A percentile compares a stretch with the other conserved stretches of the same genome.
These are phyloP conservation scores for Astragalus membranaceus DNA, from an alignment of 306 rosid species.

Conservation along the genomic window DNA sequence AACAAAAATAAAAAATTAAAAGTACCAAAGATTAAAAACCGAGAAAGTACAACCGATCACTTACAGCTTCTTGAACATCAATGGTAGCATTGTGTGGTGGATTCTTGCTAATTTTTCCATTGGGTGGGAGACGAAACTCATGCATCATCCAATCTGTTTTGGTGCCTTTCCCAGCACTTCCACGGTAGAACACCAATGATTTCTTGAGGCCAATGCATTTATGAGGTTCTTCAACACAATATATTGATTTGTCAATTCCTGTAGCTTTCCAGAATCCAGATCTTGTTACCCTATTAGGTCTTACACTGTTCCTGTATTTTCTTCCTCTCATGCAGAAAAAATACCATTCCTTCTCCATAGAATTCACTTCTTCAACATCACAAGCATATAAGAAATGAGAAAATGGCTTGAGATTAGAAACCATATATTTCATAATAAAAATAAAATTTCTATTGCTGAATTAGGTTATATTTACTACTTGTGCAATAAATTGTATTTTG, in stretches of 20 bases:
- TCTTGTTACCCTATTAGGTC: constrained; percentile 70
- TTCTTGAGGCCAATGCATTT: constrained; percentile 79
- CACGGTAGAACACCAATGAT: constrained; percentile 80
- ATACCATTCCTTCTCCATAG: constrained; percentile 52
- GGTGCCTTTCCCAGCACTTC: constrained; percentile 89
- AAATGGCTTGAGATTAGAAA: background rate
- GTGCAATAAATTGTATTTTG: no score
- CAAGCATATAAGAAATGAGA: background rate
- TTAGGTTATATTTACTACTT: no score
- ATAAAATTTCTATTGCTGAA: no score
- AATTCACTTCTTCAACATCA: constrained; percentile 34
- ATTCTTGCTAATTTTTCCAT: background rate
- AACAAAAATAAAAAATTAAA: no score
- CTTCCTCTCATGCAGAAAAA: constrained; percentile 82
- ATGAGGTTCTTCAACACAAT: constrained; percentile 32
- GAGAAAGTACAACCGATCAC: background rate
- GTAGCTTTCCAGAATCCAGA: constrained; percentile 93
- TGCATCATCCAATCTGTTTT: constrained; percentile 99
- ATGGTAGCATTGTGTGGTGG: constrained; percentile 1
- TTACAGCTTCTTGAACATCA: constrained; percentile 67
- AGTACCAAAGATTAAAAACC: no score
- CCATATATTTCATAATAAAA: background rate
- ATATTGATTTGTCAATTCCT: constrained; percentile 68
- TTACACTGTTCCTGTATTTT: constrained; percentile 72
- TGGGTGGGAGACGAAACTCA: constrained; percentile 88